These are phyloP conservation scores for Fonsecaea pedrosoi DNA, from an alignment of 2,329 filamentous ascomycete species.

Conservation along the genomic window DNA sequence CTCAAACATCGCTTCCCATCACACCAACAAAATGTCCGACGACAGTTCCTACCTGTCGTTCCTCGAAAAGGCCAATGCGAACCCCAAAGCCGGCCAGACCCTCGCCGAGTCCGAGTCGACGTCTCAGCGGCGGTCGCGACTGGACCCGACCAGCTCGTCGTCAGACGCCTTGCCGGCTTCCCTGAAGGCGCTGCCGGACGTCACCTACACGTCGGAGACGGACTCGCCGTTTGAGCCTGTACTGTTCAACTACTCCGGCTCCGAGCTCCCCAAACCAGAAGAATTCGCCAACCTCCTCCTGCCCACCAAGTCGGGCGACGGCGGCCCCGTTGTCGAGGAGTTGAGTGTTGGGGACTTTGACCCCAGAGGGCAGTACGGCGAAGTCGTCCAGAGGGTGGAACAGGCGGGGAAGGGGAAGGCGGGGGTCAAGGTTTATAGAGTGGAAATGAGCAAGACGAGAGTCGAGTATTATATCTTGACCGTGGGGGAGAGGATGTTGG, in stretches of 20 bases:
- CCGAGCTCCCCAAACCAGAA: conserved; percentile 54
- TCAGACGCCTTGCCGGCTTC: conserved; percentile 45
- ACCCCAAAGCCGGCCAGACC: conserved; percentile 51
- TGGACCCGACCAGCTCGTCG: conserved; percentile 33
- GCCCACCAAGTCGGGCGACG: conserved; percentile 47
- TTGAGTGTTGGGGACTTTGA: conserved; percentile 76
- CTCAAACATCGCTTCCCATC: conserved; percentile 3
- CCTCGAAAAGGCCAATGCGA: conserved; percentile 83
- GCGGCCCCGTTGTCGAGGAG: conserved; percentile 62
- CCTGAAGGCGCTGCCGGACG: conserved; percentile 65
- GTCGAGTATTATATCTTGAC: conserved; percentile 80
- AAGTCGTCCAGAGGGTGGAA: conserved; percentile 62
- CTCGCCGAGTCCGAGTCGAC: conserved; percentile 35
- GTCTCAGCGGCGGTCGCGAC: conserved; percentile 31
- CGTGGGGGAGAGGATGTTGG: conserved; percentile 67
- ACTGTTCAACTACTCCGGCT: conserved; percentile 66
- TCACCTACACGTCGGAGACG: conserved; percentile 70
- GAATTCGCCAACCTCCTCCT: conserved; percentile 73
- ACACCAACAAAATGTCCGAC: conserved; percentile 54
- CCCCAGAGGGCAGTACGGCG: conserved; percentile 70
- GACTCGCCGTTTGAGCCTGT: conserved; percentile 87
- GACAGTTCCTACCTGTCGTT: conserved; percentile 86
- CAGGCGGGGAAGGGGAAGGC: conserved; percentile 35
- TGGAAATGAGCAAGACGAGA: conserved; percentile 60
- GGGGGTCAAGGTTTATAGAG: conserved; percentile 73